These are phyloP conservation scores for Helicocarpus griseus DNA, from an alignment of 2,329 filamentous ascomycete genomes.

Conservation along the genomic window DNA sequence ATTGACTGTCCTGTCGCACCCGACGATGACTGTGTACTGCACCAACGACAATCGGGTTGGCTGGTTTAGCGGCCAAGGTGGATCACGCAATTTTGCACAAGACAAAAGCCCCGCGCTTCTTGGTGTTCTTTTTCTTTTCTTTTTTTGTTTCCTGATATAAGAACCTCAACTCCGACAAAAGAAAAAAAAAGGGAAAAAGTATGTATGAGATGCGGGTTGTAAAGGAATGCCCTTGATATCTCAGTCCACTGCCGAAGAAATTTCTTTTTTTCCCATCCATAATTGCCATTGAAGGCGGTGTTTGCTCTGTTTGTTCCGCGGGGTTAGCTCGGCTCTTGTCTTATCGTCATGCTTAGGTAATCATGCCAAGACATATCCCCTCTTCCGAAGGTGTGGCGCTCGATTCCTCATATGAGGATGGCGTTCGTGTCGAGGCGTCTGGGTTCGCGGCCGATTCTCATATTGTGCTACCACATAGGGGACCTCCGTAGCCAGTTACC, in stretches of 20 bases:
- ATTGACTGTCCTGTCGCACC: neutral
- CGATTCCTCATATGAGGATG: no score
- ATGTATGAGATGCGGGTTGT: neutral
- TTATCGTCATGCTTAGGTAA: neutral
- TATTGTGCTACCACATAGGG: no score
- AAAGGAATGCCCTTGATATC: no score
- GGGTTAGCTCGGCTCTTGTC: neutral
- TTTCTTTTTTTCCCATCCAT: neutral
- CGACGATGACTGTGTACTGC: neutral
- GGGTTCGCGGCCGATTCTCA: no score
- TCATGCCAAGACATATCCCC: no score
- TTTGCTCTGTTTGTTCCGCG: slow-evolving; percentile 1
- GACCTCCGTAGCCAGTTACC: no score
- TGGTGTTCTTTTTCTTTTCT: neutral
- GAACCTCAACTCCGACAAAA: neutral
- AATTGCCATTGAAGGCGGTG: neutral
- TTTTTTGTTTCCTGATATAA: neutral
- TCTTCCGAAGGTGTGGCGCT: no score
- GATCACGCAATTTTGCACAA: slow-evolving; percentile 2
- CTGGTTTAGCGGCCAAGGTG: neutral
- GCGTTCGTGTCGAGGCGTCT: no score
- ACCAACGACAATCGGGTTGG: neutral
- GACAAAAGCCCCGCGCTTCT: neutral
- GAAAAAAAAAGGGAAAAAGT: neutral
- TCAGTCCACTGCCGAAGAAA: no score